phyloP scores from a whole-genome alignment of 805 yeast species.

The Komagataella kurtzmanii region DNA sequence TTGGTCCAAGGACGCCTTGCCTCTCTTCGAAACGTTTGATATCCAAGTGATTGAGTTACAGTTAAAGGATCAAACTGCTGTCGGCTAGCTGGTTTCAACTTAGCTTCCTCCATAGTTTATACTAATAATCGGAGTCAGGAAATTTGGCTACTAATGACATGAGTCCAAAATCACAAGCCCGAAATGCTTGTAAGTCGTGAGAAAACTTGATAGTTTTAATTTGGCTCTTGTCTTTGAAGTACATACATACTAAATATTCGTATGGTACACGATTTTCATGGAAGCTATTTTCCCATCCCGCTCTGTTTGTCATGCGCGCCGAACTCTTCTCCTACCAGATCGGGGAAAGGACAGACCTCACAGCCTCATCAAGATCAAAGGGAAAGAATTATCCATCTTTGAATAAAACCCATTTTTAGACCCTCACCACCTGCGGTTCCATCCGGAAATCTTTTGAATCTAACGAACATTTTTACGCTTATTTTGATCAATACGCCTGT shows the following conservation, averaged over 20 bases:
- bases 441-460: not conserved
- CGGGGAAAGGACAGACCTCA: not conserved
- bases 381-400: not conserved
- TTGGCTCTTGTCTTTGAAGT: not conserved
- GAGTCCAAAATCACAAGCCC: not conserved
- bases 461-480: not conserved
- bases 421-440: not conserved
- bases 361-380: not conserved
- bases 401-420: not conserved
- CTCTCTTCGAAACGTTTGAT: conserved; percentile 54
- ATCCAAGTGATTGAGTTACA: conserved; percentile 61
- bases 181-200: not conserved
- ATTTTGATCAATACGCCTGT: not conserved
- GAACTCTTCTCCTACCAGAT: not conserved
- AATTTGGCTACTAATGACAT: not conserved
- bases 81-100: not conserved
- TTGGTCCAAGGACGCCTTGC: conserved; percentile 62
- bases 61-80: conserved; percentile 31
- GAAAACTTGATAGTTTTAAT: not conserved
- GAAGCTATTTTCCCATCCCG: not conserved
- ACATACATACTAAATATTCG: not conserved
- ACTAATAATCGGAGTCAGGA: not conserved
- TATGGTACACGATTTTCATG: not conserved
- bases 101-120: not conserved
- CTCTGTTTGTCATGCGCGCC: not conserved